phyloP scores from a whole-genome alignment of 2,329 filamentous ascomycete genomes.

The Xylariaceae sp. region DNA sequence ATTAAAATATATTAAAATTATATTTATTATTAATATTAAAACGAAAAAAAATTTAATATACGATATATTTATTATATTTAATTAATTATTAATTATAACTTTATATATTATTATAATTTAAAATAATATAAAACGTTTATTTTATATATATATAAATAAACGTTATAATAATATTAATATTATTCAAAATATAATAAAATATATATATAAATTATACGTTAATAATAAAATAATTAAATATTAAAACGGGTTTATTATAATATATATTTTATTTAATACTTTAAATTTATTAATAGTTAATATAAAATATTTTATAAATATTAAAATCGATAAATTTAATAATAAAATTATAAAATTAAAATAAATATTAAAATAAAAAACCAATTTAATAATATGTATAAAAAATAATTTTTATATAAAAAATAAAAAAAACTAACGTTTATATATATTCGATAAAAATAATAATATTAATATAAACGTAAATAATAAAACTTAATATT shows the following conservation, averaged over 20 bases:
- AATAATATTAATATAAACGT: no score
- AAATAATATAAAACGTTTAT: neutral
- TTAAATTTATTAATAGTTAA: no score
- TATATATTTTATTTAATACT: no score
- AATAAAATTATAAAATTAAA: neutral
- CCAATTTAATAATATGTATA: no score
- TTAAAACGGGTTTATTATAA: no score
- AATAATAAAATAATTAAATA: no score
- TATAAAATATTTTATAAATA: no score
- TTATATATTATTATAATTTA: neutral
- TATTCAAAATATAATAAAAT: neutral
- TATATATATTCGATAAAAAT: no score
- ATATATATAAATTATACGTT: neutral
- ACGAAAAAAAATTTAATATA: neutral
- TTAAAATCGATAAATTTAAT: neutral
- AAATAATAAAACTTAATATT: no score
- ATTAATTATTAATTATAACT: neutral
- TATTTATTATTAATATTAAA: neutral
- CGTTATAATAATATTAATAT: neutral
- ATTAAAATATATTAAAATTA: neutral
- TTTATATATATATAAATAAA: neutral
- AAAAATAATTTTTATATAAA: no score
- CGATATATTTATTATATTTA: neutral
- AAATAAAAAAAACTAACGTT: no score
- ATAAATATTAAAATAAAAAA: neutral